These are phyloP conservation scores for Plectosphaerella sp. DNA, from an alignment of 2,329 filamentous ascomycete genomes.

Conservation along the genomic window DNA sequence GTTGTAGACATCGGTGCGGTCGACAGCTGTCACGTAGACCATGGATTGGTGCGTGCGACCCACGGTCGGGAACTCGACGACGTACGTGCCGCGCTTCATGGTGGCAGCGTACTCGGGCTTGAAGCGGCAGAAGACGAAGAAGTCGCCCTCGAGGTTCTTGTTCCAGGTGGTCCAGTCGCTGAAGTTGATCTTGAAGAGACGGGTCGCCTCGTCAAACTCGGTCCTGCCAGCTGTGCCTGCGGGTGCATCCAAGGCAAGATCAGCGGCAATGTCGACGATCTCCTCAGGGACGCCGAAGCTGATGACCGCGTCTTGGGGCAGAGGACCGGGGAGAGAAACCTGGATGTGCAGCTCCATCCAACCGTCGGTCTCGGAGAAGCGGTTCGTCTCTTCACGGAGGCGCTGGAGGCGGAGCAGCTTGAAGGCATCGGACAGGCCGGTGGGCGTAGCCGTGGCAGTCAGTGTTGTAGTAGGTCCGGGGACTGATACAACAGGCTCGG, in stretches of 20 bases:
- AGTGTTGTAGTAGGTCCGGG: constrained; percentile 10
- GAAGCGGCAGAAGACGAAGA: constrained; percentile 12
- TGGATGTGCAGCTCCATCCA: constrained; percentile 11
- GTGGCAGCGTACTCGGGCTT: constrained; percentile 1
- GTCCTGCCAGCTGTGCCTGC: not conserved
- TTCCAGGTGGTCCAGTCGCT: constrained; percentile 8
- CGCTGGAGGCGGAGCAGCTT: constrained; percentile 7
- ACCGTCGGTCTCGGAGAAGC: constrained; percentile 1
- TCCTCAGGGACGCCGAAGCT: constrained; percentile 6
- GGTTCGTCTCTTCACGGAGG: not conserved
- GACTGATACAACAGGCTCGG: constrained; percentile 1
- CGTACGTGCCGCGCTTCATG: constrained; percentile 7
- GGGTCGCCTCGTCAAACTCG: constrained; percentile 2
- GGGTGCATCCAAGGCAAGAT: not conserved
- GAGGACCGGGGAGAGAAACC: constrained; percentile 3
- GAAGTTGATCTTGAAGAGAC: constrained; percentile 3
- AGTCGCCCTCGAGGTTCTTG: constrained; percentile 9
- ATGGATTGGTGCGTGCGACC: not conserved
- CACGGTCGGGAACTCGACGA: constrained; percentile 7
- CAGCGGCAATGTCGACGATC: constrained; percentile 5
- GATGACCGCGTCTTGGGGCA: constrained; percentile 2
- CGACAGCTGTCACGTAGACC: constrained; percentile 6
- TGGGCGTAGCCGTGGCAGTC: constrained; percentile 5
- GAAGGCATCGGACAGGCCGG: constrained; percentile 6
- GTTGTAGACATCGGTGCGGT: constrained; percentile 5